A percentile compares a stretch with the other conserved stretches of the same genome.
Conservation (phyloP, 768 basidiomycete species). For the Chlorophyllum brunneum region DNA sequence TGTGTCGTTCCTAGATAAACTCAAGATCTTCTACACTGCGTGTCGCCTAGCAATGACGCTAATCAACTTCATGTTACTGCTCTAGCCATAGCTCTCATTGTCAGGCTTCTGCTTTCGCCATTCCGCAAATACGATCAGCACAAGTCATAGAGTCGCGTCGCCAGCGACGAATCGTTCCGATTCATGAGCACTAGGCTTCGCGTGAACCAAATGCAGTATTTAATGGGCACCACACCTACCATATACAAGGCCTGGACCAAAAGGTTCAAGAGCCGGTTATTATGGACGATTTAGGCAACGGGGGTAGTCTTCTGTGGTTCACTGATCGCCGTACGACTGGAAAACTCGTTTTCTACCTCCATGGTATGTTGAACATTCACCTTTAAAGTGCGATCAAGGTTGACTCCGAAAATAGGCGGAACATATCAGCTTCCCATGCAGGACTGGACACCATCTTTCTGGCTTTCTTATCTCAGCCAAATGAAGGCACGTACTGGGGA, state of each 20-base stretch:
- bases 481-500: constrained; percentile 18
- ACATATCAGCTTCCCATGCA: constrained; percentile 24
- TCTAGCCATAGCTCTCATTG: neutral
- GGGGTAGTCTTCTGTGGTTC: constrained; percentile 26
- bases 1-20: neutral
- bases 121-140: constrained; percentile 5
- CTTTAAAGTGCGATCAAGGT: no score
- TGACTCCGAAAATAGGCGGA: constrained; percentile 23
- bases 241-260: constrained; percentile 22
- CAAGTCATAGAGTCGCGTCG: constrained; percentile 10
- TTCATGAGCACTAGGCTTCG: constrained; percentile 10
- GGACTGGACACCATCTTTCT: constrained; percentile 21
- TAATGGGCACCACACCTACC: constrained; percentile 18
- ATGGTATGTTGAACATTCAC: constrained; percentile 23
- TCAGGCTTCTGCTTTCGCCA: neutral
- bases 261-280: constrained; percentile 14
- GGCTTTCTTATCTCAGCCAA: constrained; percentile 24
- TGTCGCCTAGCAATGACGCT: no score
- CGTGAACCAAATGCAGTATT: constrained; percentile 21
- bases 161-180: constrained; percentile 7
- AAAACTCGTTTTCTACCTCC: constrained; percentile 29
- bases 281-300: constrained; percentile 25
- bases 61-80: no score
- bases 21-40: neutral
- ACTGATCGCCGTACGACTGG: constrained; percentile 26